Conservation (phyloP, 1,139 yeast species). For the Protomyces inundatus region DNA sequence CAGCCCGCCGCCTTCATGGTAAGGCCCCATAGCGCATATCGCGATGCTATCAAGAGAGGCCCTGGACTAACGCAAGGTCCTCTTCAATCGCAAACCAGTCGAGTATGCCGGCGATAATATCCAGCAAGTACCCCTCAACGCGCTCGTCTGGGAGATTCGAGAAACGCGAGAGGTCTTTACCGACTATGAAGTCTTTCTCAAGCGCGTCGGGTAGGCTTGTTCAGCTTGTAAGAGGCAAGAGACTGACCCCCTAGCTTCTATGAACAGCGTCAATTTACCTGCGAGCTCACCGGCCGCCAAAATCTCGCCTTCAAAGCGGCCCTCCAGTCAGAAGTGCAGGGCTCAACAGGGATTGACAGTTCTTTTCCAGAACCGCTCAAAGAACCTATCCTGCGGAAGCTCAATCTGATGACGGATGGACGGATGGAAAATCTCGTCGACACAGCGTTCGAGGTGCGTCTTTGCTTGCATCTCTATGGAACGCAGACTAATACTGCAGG, state of each 20-base stretch:
- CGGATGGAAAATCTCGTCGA: slow-evolving; percentile 63
- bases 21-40: background rate
- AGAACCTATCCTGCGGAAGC: slow-evolving; percentile 78
- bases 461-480: slow-evolving; percentile 37
- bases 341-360: slow-evolving; percentile 56
- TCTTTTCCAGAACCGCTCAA: slow-evolving; percentile 86
- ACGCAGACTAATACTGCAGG: slow-evolving; percentile 36
- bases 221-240: slow-evolving; percentile 31
- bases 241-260: slow-evolving; percentile 35
- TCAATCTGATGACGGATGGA: slow-evolving; percentile 78
- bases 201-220: slow-evolving; percentile 40
- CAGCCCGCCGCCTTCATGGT: background rate
- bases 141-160: slow-evolving; percentile 22
- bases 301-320: slow-evolving; percentile 90
- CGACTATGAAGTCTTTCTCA: slow-evolving; percentile 67
- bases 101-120: slow-evolving; percentile 9
- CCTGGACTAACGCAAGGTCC: slow-evolving; percentile 28
- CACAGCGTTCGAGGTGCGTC: slow-evolving; percentile 13
- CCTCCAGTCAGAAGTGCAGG: slow-evolving; percentile 56
- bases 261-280: slow-evolving; percentile 62
- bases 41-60: too few relatives aligned
- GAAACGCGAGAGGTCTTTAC: slow-evolving; percentile 21
- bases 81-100: slow-evolving; percentile 32
- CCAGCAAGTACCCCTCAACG: slow-evolving; percentile 23
- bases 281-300: slow-evolving; percentile 93